phyloP scores from a whole-genome alignment of 1,139 yeast genomes.

The Sugiyamaella japonica region DNA sequence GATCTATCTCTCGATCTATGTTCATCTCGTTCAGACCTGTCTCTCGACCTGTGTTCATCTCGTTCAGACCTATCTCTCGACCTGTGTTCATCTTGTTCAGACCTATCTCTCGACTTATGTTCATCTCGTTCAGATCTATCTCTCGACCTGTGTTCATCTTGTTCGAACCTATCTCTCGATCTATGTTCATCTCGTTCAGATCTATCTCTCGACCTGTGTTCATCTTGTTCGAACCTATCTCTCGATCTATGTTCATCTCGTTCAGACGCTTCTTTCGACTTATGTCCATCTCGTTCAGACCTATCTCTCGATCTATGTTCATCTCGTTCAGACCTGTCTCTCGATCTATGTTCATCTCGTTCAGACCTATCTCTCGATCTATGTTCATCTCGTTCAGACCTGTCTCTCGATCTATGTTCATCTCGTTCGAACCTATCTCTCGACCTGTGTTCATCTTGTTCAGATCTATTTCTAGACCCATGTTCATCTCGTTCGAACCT shows the following conservation, averaged over 20 bases:
- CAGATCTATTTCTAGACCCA: slow-evolving; percentile 12
- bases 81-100: too few relatives aligned
- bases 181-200: slow-evolving; percentile 1
- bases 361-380: slow-evolving; percentile 16
- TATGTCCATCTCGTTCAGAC: not conserved
- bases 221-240: not conserved
- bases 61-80: too few relatives aligned
- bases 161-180: too few relatives aligned
- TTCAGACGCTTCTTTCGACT: not conserved
- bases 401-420: slow-evolving; percentile 11
- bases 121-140: slow-evolving; percentile 7
- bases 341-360: too few relatives aligned
- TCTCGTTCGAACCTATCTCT: slow-evolving; percentile 13
- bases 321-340: not conserved
- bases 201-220: too few relatives aligned
- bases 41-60: slow-evolving; percentile 8
- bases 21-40: too few relatives aligned
- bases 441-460: slow-evolving; percentile 1
- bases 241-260: not conserved
- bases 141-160: slow-evolving; percentile 4
- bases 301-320: not conserved
- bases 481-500: slow-evolving; percentile 4
- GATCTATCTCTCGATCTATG: not conserved
- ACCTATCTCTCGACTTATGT: slow-evolving; percentile 10
- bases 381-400: slow-evolving; percentile 10